Base-by-base conservation (phyloP, 345 rosid genomes). In the Reutealis trisperma region DNA sequence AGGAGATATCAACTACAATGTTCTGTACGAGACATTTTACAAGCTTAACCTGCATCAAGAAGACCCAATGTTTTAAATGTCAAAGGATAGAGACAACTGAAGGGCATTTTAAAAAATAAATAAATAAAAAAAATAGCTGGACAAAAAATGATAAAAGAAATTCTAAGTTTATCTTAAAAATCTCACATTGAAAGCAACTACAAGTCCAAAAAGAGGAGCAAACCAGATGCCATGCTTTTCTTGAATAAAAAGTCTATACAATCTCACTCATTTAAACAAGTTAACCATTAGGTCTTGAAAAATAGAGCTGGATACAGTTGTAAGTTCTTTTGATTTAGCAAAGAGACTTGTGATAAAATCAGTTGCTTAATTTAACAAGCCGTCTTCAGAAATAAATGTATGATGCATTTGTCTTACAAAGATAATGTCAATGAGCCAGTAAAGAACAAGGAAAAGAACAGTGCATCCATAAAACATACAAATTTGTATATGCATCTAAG, bases 1-100 rank as follows among this genome's bases (percentile, higher is more conserved):
- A 92, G 37, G 98, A 93, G 80, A 93, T 90, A 76, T 93, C 98
- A 27, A 93, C 91, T 1, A 92, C 87, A 69, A 89, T 87, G 73
- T 85, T 83, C 76, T 86, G 85, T 70, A 90, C 89, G 41, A 63
- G 81, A 80, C 93, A 94, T 78, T 94, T 94, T 59, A 94, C 86
- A 58, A 94, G 84, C 85, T 92, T 89, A 76, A 94, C 98, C 97
- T 93, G 88, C 82, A 72, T 49, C 82, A 51, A 30, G 60, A 78
- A 82, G 70, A 54, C 18, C 32, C n/a, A 18, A 55, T 54, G 41
- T 54, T 69, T 69, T 27, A 27, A 45, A 45, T 47, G 37, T 57
- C 60, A 25, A 21, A 42, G 13, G 3, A n/a, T 41, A 12, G 51
- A 41, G 52, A 21, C 27, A 41, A 66, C 4, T 42, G 15, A 66